Evolutionary conservation across 108 stramenopile genomes (phyloP).

Genomic region (Nannochloropsis salina): DNA sequence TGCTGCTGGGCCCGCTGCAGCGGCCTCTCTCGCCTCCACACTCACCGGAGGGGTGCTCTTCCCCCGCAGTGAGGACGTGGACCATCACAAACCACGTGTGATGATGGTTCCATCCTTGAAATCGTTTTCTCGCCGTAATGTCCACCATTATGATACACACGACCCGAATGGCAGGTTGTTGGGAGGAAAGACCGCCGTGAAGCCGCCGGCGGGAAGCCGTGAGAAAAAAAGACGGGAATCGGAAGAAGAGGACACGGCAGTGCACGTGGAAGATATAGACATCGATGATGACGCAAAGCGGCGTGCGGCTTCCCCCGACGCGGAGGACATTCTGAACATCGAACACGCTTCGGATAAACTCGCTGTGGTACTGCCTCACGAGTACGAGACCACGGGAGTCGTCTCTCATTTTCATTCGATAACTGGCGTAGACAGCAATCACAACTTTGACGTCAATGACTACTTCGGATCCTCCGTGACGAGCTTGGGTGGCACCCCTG

Average conservation of each 20-base stretch:
- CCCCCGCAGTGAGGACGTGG: not conserved
- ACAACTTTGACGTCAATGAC: conserved; percentile 1
- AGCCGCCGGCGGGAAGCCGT: not conserved
- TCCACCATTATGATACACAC: not conserved
- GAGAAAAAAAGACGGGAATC: not conserved
- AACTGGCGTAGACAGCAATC: not conserved
- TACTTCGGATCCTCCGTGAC: not conserved
- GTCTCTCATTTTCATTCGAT: conserved; percentile 18
- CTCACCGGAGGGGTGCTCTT: not conserved
- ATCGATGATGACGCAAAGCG: not conserved
- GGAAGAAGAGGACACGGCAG: not conserved
- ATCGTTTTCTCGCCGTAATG: not conserved
- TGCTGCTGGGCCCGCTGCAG: not conserved
- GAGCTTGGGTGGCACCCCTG: not conserved
- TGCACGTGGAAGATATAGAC: not conserved
- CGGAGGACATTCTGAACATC: not conserved
- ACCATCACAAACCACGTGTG: conserved; percentile 1
- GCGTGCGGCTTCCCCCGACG: not conserved
- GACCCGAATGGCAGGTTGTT: not conserved
- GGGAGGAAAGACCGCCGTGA: not conserved
- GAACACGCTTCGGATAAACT: not conserved
- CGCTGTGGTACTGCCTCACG: not conserved
- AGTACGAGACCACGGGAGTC: not conserved
- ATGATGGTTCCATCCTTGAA: not conserved
- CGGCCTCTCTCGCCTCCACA: not conserved